A percentile compares a stretch with the other conserved stretches of the same genome.
phyloP scores from a whole-genome alignment of 345 rosid genomes.

The Eucalyptus polybractea region DNA sequence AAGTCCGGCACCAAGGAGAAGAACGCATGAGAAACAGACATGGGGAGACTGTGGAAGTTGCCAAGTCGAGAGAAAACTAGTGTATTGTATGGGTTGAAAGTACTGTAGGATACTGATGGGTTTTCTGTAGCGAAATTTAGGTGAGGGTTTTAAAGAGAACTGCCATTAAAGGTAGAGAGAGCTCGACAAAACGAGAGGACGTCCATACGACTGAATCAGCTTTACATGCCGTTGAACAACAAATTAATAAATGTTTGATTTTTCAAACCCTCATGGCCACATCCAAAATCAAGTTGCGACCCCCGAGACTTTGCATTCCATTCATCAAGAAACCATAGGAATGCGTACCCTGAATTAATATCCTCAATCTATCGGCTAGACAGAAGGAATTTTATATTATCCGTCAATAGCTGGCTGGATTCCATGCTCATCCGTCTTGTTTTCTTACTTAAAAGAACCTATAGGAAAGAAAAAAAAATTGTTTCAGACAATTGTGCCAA shows the following conservation, averaged over 20 bases:
- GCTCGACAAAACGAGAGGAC: too few relatives aligned
- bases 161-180: too few relatives aligned
- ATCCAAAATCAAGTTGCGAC: background rate
- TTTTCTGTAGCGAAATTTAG: too few relatives aligned
- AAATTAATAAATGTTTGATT: background rate
- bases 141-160: too few relatives aligned
- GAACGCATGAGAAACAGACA: too few relatives aligned
- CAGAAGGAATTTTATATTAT: background rate
- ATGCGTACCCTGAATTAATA: background rate
- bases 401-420: background rate
- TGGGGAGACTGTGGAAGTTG: too few relatives aligned
- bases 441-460: background rate
- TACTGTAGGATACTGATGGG: too few relatives aligned
- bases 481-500: background rate
- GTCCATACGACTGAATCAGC: too few relatives aligned
- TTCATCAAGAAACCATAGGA: background rate
- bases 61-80: too few relatives aligned
- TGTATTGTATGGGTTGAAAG: too few relatives aligned
- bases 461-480: background rate
- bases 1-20: too few relatives aligned
- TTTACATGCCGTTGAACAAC: too few relatives aligned
- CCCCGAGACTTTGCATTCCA: background rate
- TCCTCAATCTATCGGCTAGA: background rate
- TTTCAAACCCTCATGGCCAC: background rate
- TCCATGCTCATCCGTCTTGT: background rate